Conservation (phyloP, 1,139 yeast species). For the Debaryomyces sp. region DNA sequence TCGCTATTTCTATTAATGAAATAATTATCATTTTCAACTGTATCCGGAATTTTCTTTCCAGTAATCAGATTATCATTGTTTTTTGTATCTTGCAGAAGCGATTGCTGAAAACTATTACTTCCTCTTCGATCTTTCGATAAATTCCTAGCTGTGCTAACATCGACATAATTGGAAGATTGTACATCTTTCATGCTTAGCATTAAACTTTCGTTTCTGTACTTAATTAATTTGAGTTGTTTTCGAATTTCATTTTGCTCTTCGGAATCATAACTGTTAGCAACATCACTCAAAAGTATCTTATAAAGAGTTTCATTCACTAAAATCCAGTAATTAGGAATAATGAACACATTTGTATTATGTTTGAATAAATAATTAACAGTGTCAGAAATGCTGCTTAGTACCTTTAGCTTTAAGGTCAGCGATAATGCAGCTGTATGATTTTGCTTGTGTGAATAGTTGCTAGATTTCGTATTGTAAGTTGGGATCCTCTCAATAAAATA, state of each 20-base stretch:
- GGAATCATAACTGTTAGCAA: slow-evolving; percentile 26
- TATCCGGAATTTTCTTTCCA: neutral
- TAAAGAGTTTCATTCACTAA: slow-evolving; percentile 49
- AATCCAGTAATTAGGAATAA: slow-evolving; percentile 78
- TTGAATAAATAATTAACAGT: slow-evolving; percentile 54
- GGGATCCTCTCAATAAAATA: slow-evolving; percentile 35
- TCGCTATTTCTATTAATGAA: slow-evolving; percentile 33
- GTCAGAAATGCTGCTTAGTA: slow-evolving; percentile 31
- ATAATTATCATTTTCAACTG: neutral
- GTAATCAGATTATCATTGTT: neutral
- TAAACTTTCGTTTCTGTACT: slow-evolving; percentile 72
- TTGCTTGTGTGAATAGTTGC: slow-evolving; percentile 1
- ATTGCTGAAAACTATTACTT: neutral
- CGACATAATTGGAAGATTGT: neutral
- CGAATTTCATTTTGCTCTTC: slow-evolving; percentile 38
- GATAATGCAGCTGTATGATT: slow-evolving; percentile 12
- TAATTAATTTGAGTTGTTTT: slow-evolving; percentile 61
- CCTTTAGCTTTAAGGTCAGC: slow-evolving; percentile 21
- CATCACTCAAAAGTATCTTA: slow-evolving; percentile 43
- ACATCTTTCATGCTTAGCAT: slow-evolving; percentile 48
- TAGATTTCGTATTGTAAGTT: slow-evolving; percentile 8
- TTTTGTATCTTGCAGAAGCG: neutral
- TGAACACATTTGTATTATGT: slow-evolving; percentile 66
- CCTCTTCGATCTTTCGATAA: slow-evolving; percentile 8
- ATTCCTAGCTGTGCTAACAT: slow-evolving; percentile 15